These are phyloP conservation scores for Globisporangium spiculum DNA, from an alignment of 352 stramenopile genomes.

Conservation along the genomic window DNA sequence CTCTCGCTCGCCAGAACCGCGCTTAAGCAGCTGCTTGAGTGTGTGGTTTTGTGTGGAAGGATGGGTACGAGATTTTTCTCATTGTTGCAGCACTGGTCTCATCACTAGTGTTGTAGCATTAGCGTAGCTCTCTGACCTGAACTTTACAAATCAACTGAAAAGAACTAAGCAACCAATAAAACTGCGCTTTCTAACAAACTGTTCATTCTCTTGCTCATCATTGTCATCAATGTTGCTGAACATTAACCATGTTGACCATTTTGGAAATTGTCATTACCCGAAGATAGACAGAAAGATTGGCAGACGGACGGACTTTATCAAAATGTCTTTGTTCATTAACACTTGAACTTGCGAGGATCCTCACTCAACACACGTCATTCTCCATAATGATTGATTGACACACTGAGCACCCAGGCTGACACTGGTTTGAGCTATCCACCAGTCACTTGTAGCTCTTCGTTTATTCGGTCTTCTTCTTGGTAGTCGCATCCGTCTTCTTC, in stretches of 20 bases:
- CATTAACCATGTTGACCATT: not conserved
- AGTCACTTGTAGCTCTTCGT: constrained; percentile 12
- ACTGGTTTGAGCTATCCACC: not conserved
- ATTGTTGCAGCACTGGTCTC: not conserved
- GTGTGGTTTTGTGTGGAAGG: constrained; percentile 15
- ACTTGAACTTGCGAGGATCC: not conserved
- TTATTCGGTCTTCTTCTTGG: constrained; percentile 72
- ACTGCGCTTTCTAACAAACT: constrained; percentile 17
- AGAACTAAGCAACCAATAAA: constrained; percentile 17
- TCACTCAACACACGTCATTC: not conserved
- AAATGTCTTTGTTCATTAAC: constrained; percentile 10
- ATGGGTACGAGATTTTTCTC: not conserved
- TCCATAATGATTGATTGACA: not conserved
- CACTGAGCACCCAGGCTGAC: not conserved
- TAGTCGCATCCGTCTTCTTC: constrained; percentile 23
- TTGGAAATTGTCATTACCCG: not conserved
- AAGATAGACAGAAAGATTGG: not conserved
- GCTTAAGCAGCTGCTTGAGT: constrained; percentile 54
- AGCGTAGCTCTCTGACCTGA: not conserved
- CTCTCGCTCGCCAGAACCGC: constrained; percentile 91
- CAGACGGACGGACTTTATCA: not conserved
- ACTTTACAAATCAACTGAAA: constrained; percentile 5
- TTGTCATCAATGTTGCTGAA: not conserved
- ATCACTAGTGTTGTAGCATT: not conserved
- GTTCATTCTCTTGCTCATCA: not conserved